These are phyloP conservation scores for Golubevia pallescens DNA, from an alignment of 1,284 basidiomycete species.

Conservation along the genomic window DNA sequence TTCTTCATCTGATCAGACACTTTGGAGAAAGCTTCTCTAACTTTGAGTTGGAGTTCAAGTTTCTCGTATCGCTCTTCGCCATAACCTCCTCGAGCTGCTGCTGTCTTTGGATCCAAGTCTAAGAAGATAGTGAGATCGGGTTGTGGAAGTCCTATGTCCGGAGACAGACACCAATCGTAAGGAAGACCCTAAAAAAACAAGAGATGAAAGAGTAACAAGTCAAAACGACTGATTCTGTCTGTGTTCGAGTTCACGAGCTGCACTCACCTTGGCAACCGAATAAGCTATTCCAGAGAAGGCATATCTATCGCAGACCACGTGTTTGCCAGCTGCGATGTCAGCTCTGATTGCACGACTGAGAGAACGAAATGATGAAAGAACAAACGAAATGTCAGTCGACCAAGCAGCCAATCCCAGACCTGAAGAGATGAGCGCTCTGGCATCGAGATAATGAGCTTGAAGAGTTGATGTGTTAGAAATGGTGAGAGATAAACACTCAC, in stretches of 20 bases:
- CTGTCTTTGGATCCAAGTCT: conserved; percentile 77
- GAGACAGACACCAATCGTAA: conserved; percentile 79
- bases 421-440: too few species aligned
- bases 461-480: too few species aligned
- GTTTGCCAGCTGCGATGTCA: conserved; percentile 73
- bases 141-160: conserved; percentile 83
- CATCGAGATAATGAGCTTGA: too few species aligned
- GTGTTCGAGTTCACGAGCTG: too few species aligned
- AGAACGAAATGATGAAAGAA: background rate
- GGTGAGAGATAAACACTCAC: conserved; percentile 68
- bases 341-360: conserved; percentile 67
- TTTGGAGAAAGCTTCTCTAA: conserved; percentile 48
- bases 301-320: conserved; percentile 89
- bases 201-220: background rate
- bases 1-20: conserved; percentile 30
- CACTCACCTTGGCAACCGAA: conserved; percentile 77
- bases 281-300: conserved; percentile 97
- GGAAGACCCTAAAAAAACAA: conserved; percentile 66
- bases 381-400: too few species aligned
- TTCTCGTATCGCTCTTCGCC: conserved; percentile 78
- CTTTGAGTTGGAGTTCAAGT: conserved; percentile 58
- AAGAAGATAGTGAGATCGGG: conserved; percentile 90
- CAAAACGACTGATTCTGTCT: too few species aligned
- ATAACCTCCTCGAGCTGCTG: conserved; percentile 79
- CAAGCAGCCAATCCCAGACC: too few species aligned